Evolutionary conservation across 1,139 yeast genomes (phyloP), one percentile per base, ranked within the genome.

Genomic region (Scheffersomyces lignicola): DNA sequence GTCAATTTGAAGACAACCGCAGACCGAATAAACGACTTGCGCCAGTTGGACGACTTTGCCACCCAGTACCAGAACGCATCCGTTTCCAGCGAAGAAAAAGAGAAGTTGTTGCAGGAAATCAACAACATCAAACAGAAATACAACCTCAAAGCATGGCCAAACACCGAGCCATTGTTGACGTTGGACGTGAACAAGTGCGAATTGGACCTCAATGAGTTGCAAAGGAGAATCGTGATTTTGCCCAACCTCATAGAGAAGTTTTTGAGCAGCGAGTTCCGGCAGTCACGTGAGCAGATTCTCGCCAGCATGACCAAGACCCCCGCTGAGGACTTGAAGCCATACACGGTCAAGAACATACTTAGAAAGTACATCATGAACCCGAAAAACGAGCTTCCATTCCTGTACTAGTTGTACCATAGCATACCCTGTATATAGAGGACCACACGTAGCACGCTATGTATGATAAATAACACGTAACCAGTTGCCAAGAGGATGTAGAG

Each of bases 61-160:
- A 45, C 48, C 34, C 54, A 60, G 9, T 59, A 58, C 35, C 67
- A 62, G 32, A 24, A 29, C 10, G 3, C 32, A 10, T 21, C 20
- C 17, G 29, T 12, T 2, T 29, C 56, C 55, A 26, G 38, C 32
- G 72, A 71, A 5, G 76, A 73, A 37, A 51, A 62, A 32, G 53
- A 57, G 27, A 47, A 48, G 27, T 60, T 73, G 35, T 49, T 68
- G 16, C 54, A 54, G 20, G 76, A 77, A 43, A 67, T 80, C 41
- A 56, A 66, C 32, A 60, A 65, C 34, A 71, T 83, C 44, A 71
- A 71, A 46, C 48, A 51, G 31, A 70, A 69, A 45, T 79, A 83
- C 53, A 75, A 76, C 30, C 75, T 83, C 36, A 60, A 66, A 31
- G 65, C 78, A 38, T 82, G 88, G 80, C 86, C 89, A 5, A 49